Evolutionary conservation across 805 yeast species (phyloP), one percentile per base, ranked within the genome.

Genomic region (Scheffersomyces stipitis): DNA sequence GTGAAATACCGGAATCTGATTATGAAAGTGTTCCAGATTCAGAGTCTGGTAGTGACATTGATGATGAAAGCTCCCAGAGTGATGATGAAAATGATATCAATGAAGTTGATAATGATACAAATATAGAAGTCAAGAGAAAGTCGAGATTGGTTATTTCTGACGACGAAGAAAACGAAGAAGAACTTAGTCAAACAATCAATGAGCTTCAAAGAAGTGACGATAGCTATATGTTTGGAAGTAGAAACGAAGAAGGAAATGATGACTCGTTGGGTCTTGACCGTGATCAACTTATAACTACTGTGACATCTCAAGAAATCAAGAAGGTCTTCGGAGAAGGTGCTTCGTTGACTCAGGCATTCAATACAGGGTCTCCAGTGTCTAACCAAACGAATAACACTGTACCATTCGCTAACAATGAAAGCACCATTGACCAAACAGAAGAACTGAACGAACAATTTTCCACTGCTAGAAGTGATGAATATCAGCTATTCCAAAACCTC

Each of bases 151-250:
- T 32, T 31, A 40, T 36, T 3, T 30, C 32, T 1, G 42, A 34
- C 9, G 42, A 34, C 17, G 46, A 45, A 4, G 45, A 34, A n/a
- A 46, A 28, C 15, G 33, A 23, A 12, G 38, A 37, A 24, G 42
- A 23, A 4, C 22, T 20, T 4, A 13, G 27, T 16, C 36, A 32
- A 28, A 31, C 32, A 35, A 36, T 29, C 16, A 40, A 36, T 18
- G 44, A 45, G 9, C 45, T 44, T 5, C 47, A 33, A 15, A 46
- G 55, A 26, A 39, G 40, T 28, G 62, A 59, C 40, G 64, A 59
- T 34, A 52, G 60, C 30, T 58, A 50, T 32, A 58, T 58, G 64
- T 56, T 57, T 45, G 64, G 60, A 3, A 51, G 44, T 13, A 40
- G 41, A 8, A 40, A 38, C 26, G 30, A 40, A 15, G 35, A 34